Percentiles rank a stretch among this genome's conserved stretches.
Evolutionary conservation across 1,139 yeast genomes (phyloP).

Genomic region (Saccharomycopsis phalli): DNA sequence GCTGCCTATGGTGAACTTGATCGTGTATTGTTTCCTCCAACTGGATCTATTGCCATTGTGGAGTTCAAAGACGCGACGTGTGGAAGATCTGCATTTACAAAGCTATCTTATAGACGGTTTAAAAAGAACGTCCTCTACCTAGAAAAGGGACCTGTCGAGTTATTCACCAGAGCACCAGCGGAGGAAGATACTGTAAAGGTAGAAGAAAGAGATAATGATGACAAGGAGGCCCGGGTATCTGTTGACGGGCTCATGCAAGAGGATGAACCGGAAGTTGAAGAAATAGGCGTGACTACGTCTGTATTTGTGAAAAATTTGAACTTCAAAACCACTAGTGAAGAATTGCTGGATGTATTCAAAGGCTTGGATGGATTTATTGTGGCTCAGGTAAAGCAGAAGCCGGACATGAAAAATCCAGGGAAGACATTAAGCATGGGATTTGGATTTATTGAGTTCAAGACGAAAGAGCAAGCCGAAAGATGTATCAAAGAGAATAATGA

Average conservation of each 20-base stretch:
- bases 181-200: slow-evolving; percentile 28
- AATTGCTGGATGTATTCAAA: slow-evolving; percentile 54
- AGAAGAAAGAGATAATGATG: slow-evolving; percentile 25
- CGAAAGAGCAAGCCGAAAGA: slow-evolving; percentile 66
- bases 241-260: slow-evolving; percentile 35
- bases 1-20: slow-evolving; percentile 70
- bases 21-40: slow-evolving; percentile 87
- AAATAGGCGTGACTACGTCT: slow-evolving; percentile 67
- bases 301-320: slow-evolving; percentile 87
- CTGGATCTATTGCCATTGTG: slow-evolving; percentile 94
- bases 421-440: slow-evolving; percentile 85
- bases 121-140: slow-evolving; percentile 79
- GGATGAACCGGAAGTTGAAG: slow-evolving; percentile 33
- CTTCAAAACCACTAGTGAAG: slow-evolving; percentile 62
- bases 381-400: slow-evolving; percentile 80
- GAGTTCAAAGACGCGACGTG: slow-evolving; percentile 78
- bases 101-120: slow-evolving; percentile 77
- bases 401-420: slow-evolving; percentile 69
- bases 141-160: slow-evolving; percentile 87
- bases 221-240: slow-evolving; percentile 37
- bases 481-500: slow-evolving; percentile 76
- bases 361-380: slow-evolving; percentile 70
- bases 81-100: slow-evolving; percentile 85
- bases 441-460: slow-evolving; percentile 86
- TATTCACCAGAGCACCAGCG: slow-evolving; percentile 52